Evolutionary conservation across 1,284 basidiomycete genomes (phyloP).

Genomic region (Marasmius oreades): DNA sequence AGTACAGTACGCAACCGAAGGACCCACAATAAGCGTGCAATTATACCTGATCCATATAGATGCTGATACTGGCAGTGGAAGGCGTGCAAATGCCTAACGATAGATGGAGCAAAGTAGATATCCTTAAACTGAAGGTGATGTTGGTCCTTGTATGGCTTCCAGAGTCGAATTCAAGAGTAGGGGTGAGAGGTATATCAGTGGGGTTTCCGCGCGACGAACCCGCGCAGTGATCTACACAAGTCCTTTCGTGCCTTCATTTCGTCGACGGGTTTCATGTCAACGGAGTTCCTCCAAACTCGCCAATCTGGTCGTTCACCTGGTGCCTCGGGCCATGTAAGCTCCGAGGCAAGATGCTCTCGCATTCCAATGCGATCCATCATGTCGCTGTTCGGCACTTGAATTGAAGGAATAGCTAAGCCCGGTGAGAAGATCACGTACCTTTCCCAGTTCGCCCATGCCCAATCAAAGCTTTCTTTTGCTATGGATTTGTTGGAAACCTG

Average conservation of each 20-base stretch:
- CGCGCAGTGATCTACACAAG: conserved; percentile 14
- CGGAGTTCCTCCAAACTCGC: conserved; percentile 46
- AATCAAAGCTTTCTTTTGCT: conserved; percentile 60
- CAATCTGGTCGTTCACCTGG: conserved; percentile 46
- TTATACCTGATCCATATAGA: no score
- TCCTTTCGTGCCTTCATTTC: conserved; percentile 1
- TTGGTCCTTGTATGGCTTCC: background rate
- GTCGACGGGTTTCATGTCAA: conserved; percentile 13
- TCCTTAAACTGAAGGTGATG: background rate
- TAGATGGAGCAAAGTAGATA: background rate
- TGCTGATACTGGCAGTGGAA: no score
- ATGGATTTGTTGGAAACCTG: conserved; percentile 26
- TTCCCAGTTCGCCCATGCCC: conserved; percentile 66
- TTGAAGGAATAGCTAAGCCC: conserved; percentile 5
- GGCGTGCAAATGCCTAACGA: no score
- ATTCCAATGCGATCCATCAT: conserved; percentile 71
- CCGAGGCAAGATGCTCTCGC: conserved; percentile 42
- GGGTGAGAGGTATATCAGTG: background rate
- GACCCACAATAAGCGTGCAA: no score
- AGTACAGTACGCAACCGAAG: no score
- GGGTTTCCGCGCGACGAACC: conserved; percentile 17
- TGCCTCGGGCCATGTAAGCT: conserved; percentile 53
- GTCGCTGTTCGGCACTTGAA: conserved; percentile 41
- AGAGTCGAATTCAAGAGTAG: background rate
- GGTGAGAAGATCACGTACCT: conserved; percentile 38